These are phyloP conservation scores for Lactarius indigo DNA, from an alignment of 768 basidiomycete species.

Conservation along the genomic window DNA sequence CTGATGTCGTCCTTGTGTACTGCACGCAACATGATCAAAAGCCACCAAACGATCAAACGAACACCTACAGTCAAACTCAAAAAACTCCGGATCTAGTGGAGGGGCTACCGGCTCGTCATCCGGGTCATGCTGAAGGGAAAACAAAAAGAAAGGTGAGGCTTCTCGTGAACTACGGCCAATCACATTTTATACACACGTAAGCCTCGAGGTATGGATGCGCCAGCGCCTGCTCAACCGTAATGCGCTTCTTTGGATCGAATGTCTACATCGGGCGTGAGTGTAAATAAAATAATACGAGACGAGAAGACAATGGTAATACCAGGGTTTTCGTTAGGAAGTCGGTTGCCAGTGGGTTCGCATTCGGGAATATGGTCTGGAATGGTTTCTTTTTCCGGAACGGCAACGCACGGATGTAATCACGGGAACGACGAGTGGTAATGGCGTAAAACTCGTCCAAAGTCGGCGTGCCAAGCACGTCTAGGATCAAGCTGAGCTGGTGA, in stretches of 20 bases:
- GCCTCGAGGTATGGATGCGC: conserved; percentile 95
- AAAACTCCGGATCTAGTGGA: conserved; percentile 94
- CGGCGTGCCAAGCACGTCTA: conserved; percentile 96
- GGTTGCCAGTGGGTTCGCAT: conserved; percentile 75
- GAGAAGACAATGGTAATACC: conserved; percentile 38
- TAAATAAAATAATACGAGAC: no score
- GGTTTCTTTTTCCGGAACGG: conserved; percentile 88
- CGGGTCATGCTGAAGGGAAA: conserved; percentile 69
- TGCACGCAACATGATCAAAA: conserved; percentile 30
- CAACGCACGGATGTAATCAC: conserved; percentile 92
- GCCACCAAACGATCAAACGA: neutral
- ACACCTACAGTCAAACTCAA: conserved; percentile 88
- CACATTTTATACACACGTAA: conserved; percentile 54
- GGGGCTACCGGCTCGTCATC: conserved; percentile 96
- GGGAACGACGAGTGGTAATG: conserved; percentile 86
- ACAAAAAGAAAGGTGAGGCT: neutral
- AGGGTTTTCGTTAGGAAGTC: conserved; percentile 83
- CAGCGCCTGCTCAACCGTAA: conserved; percentile 90
- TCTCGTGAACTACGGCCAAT: neutral
- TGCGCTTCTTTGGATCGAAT: conserved; percentile 96
- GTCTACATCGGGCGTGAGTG: conserved; percentile 47
- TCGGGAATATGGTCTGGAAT: conserved; percentile 85
- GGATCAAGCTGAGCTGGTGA: conserved; percentile 91
- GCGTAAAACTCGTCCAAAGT: conserved; percentile 97
- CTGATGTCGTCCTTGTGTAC: conserved; percentile 96